Evolutionary conservation across 129 eudicot species (phyloP).

Genomic region (Kitagawia praeruptora): DNA sequence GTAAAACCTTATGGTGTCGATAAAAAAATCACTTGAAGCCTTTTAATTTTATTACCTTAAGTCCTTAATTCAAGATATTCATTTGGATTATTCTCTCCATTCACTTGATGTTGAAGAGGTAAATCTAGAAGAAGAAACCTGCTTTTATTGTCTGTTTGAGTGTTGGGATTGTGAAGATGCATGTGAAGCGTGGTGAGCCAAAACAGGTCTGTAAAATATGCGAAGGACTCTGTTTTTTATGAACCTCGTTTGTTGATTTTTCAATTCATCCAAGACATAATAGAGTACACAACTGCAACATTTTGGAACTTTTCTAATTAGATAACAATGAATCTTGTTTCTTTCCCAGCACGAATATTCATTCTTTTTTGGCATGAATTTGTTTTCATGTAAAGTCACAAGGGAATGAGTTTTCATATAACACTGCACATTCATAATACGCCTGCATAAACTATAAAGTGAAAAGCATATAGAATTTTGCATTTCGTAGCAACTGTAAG

Average conservation of each 20-base stretch:
- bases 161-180: slow-evolving; percentile 27
- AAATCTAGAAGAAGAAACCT: slow-evolving; percentile 1
- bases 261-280: slow-evolving; percentile 12
- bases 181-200: slow-evolving; percentile 22
- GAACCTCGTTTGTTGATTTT: slow-evolving; percentile 10
- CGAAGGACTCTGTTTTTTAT: slow-evolving; percentile 18
- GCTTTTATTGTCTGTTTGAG: background rate
- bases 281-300: background rate
- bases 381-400: background rate
- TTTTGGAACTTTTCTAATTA: slow-evolving; percentile 6
- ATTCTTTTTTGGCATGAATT: slow-evolving; percentile 1
- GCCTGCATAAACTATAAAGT: background rate
- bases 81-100: background rate
- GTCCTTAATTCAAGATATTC: background rate
- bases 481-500: background rate
- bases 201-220: slow-evolving; percentile 8
- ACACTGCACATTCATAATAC: background rate
- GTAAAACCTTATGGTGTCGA: no score
- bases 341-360: slow-evolving; percentile 18
- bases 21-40: background rate
- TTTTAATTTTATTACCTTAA: no score
- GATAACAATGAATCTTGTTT: slow-evolving; percentile 5
- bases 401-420: background rate
- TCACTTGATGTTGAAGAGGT: background rate
- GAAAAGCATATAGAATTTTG: no score